Conservation (phyloP, 148 eudicot species). For the Hydrangea macrophylla region DNA sequence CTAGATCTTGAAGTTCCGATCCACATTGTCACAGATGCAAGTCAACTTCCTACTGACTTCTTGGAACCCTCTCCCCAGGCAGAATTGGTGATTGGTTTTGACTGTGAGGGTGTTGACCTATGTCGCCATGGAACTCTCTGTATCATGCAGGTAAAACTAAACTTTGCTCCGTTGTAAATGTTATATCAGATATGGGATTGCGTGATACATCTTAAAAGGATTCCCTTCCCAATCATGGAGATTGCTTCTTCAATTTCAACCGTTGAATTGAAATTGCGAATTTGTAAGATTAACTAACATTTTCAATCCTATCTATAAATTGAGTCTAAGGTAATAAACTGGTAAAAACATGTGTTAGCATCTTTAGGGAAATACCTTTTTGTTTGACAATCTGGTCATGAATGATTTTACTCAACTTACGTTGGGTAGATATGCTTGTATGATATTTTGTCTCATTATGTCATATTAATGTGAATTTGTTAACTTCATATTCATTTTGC, state of each 20-base stretch:
- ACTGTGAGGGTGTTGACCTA: constrained; percentile 94
- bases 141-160: constrained; percentile 72
- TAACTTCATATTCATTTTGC: neutral
- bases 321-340: too few species aligned
- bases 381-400: neutral
- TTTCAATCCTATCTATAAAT: too few species aligned
- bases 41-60: constrained; percentile 79
- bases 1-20: constrained; percentile 49
- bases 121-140: constrained; percentile 82
- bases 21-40: constrained; percentile 66
- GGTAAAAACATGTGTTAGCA: neutral
- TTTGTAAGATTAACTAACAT: too few species aligned
- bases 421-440: neutral
- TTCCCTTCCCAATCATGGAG: neutral
- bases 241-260: neutral
- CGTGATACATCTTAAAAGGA: neutral
- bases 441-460: neutral
- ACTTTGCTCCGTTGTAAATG: neutral
- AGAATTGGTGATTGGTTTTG: constrained; percentile 75
- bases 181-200: neutral
- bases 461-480: neutral
- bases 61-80: constrained; percentile 58
- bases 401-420: neutral
- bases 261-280: too few species aligned
- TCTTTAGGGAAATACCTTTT: neutral